These are phyloP conservation scores for Escovopsis weberi DNA, from an alignment of 2,329 filamentous ascomycete genomes.

Conservation along the genomic window DNA sequence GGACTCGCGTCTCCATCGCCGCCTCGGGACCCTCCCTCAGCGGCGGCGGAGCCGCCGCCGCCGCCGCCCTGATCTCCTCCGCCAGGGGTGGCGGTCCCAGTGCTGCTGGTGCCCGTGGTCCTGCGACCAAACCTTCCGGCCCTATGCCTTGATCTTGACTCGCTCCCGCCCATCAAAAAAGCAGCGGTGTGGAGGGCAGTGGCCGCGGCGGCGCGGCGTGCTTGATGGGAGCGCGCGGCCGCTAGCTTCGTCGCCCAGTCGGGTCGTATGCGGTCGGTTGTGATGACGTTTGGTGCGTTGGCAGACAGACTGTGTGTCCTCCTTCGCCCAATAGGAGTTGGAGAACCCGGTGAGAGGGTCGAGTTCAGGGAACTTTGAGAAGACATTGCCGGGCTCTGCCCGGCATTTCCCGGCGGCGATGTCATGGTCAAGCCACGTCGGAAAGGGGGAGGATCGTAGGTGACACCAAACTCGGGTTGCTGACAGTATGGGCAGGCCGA, in stretches of 20 bases:
- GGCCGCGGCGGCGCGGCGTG: constrained; percentile 77
- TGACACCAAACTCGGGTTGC: constrained; percentile 90
- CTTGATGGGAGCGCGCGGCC: constrained; percentile 69
- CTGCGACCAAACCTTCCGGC: constrained; percentile 43
- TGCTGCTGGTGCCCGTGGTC: constrained; percentile 26
- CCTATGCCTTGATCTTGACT: constrained; percentile 30
- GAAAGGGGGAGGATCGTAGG: constrained; percentile 80
- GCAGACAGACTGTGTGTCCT: constrained; percentile 57
- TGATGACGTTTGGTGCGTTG: constrained; percentile 72
- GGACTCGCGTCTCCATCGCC: constrained; percentile 10
- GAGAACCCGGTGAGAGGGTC: constrained; percentile 26
- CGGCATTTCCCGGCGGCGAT: constrained; percentile 23
- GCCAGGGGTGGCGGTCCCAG: constrained; percentile 16
- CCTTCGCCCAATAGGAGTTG: constrained; percentile 24
- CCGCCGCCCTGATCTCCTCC: constrained; percentile 5
- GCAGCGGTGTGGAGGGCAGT: constrained; percentile 91
- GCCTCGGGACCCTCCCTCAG: constrained; percentile 10
- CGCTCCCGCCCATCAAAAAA: constrained; percentile 63
- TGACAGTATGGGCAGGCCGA: constrained; percentile 91
- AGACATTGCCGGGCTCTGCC: constrained; percentile 57
- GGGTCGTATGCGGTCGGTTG: constrained; percentile 80
- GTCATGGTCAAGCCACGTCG: constrained; percentile 66
- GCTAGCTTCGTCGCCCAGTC: constrained; percentile 90
- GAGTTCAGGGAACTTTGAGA: constrained; percentile 70
- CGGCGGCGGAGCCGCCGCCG: background rate